Base-by-base conservation (phyloP, 352 stramenopile genomes). In the Vaucheria bursata region DNA sequence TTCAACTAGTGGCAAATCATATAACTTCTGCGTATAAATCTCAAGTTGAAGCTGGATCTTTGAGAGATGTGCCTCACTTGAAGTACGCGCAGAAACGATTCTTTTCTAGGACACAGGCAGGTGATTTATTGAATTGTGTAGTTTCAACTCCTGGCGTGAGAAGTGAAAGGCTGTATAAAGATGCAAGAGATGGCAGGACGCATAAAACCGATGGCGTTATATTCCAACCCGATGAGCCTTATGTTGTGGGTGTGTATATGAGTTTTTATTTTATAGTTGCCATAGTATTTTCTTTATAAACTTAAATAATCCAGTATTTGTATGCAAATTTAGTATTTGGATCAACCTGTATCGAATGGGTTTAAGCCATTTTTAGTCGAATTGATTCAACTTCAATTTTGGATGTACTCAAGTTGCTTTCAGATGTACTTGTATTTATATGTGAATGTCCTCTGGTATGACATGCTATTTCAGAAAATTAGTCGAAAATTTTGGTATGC, bases 131-230 rank as follows among this genome's bases (percentile, higher is more conserved):
- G 59, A 6, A 29, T 29, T 69, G 59, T 38, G 59, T 69, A 29
- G 18, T 29, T 18, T 4, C 5, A 29, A 8, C 59, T 8, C 59
- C 59, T 52, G 72, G 72, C 34, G 77, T 73, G 34, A 72, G 68
- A 31, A 70, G 74, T 12, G 66, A 82, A 45, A 50, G 77, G 2
- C 53, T 82, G 1, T 82, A 74, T 37, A 32, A 25, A 18, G 73
- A 81, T 45, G 78, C 64, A 36, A 34, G n/a, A 18, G 68, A 59
- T 29, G 39, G 49, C 36, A 72, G 74, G 6, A 59, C 79, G 89
- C 90, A 95, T 79, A 92, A 91, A 78, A 95, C 90, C 37, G 90
- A 95, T 76, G 90, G 90, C 39, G 88, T 95, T 25, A 87, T 95
- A 32, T 94, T 95, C 70, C 93, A 90, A 71, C 90, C 90, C 29